These are phyloP conservation scores for Solanum rostratum DNA, from an alignment of 257 asterid genomes.

Conservation along the genomic window DNA sequence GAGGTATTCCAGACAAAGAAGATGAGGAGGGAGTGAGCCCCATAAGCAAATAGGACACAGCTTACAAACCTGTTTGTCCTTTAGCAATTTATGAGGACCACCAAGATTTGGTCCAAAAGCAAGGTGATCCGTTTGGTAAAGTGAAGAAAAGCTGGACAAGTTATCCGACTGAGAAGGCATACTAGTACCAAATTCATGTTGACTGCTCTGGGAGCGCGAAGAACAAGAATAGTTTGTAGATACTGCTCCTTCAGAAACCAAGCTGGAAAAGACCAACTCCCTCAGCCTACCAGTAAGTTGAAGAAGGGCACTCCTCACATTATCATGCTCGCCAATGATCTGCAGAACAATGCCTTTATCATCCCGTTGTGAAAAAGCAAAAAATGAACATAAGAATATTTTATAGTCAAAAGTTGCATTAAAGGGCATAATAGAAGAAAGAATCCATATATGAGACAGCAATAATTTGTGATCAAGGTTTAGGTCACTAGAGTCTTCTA, in stretches of 20 bases:
- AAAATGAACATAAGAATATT: not conserved
- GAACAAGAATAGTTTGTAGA: not conserved
- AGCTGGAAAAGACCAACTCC: conserved; percentile 23
- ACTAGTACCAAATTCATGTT: conserved; percentile 7
- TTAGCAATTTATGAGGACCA: conserved; percentile 11
- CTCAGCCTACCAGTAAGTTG: conserved; percentile 52
- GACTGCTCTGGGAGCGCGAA: conserved; percentile 7
- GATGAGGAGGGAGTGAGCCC: not conserved
- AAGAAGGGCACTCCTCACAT: conserved; percentile 40
- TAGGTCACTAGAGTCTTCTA: not conserved
- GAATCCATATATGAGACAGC: not conserved
- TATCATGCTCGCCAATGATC: conserved; percentile 40
- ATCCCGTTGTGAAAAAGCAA: not conserved
- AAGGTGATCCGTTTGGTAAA: conserved; percentile 21
- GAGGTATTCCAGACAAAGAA: not conserved
- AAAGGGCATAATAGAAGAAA: not conserved
- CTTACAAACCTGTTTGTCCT: conserved; percentile 14
- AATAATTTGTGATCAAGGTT: not conserved
- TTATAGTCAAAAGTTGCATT: not conserved
- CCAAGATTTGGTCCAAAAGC: conserved; percentile 18
- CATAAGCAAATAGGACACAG: not conserved
- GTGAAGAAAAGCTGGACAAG: conserved; percentile 12
- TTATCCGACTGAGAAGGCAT: conserved; percentile 6
- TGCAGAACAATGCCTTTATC: conserved; percentile 8
- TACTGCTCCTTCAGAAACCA: conserved; percentile 15